phyloP scores from a whole-genome alignment of 75 land plant genomes.

The Azolla pinnata region DNA sequence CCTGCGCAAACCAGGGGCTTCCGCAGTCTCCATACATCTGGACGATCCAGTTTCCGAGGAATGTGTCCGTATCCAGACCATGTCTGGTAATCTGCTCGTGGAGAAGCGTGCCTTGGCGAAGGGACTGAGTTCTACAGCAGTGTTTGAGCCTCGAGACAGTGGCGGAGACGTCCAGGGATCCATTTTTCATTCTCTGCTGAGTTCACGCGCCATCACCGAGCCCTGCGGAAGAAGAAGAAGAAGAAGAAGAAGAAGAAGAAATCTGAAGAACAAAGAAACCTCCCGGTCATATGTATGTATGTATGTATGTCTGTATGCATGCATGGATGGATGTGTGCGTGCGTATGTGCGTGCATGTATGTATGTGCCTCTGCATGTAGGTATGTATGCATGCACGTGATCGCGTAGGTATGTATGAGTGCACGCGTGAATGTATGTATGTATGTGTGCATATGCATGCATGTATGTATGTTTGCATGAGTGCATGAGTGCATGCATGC shows the following conservation, averaged over 20 bases:
- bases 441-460: not conserved
- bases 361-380: not conserved
- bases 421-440: not conserved
- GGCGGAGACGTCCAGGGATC: not conserved
- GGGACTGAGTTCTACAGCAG: not conserved
- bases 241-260: too few relatives aligned
- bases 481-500: too few relatives aligned
- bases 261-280: too few relatives aligned
- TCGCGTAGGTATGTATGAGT: not conserved
- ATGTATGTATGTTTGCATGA: not conserved
- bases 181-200: not conserved
- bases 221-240: too few relatives aligned
- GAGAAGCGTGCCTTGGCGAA: too few relatives aligned
- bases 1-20: not conserved
- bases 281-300: constrained; percentile 2
- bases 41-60: not conserved
- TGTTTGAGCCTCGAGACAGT: not conserved
- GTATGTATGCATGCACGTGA: not conserved
- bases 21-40: constrained; percentile 3
- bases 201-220: too few relatives aligned
- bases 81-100: too few relatives aligned
- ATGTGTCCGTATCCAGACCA: constrained; percentile 1
- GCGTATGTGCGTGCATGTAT: not conserved
- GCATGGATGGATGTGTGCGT: not conserved
- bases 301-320: not conserved